A percentile compares a stretch with the other conserved stretches of the same genome.
Evolutionary conservation across 768 basidiomycete species (phyloP).

Genomic region (Termitomyces sp.): DNA sequence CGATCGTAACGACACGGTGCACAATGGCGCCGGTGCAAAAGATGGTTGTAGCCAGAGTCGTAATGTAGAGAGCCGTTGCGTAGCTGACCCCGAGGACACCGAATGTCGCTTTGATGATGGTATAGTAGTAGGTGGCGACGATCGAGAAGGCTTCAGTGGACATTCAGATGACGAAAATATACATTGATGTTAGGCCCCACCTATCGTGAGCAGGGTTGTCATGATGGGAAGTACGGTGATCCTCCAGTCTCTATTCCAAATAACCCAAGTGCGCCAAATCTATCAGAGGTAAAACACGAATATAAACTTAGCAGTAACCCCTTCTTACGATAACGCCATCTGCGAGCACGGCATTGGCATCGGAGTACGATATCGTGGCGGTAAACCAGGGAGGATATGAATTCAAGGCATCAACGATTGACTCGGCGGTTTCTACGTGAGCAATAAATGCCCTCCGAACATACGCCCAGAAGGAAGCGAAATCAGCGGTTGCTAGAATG

Average conservation of each 20-base stretch:
- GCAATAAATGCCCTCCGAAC: slow-evolving; percentile 15
- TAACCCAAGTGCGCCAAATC: slow-evolving; percentile 19
- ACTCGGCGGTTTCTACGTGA: slow-evolving; percentile 6
- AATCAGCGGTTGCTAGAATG: slow-evolving; percentile 11
- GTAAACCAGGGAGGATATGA: slow-evolving; percentile 15
- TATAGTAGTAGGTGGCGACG: slow-evolving; percentile 9
- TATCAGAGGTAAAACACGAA: neutral
- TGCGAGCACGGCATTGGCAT: slow-evolving; percentile 14
- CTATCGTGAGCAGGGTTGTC: slow-evolving; percentile 12
- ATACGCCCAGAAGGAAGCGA: slow-evolving; percentile 16
- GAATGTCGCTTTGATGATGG: slow-evolving; percentile 11
- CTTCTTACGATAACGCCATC: slow-evolving; percentile 13
- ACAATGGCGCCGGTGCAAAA: slow-evolving; percentile 14
- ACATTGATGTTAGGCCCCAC: neutral
- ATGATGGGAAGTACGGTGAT: slow-evolving; percentile 11
- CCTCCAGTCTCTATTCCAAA: slow-evolving; percentile 14
- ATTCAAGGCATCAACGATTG: slow-evolving; percentile 8
- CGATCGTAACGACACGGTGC: slow-evolving; percentile 9
- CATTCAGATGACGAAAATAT: neutral
- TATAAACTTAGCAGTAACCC: neutral
- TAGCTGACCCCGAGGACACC: slow-evolving; percentile 12
- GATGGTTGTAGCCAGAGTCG: slow-evolving; percentile 13
- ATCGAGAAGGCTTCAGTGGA: slow-evolving; percentile 11
- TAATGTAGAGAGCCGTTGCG: slow-evolving; percentile 14
- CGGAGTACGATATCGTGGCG: slow-evolving; percentile 4